Evolutionary conservation across 495 filamentous ascomycete species (phyloP), one percentile per base, ranked within the genome.

Genomic region (Sporormia fimetaria): DNA sequence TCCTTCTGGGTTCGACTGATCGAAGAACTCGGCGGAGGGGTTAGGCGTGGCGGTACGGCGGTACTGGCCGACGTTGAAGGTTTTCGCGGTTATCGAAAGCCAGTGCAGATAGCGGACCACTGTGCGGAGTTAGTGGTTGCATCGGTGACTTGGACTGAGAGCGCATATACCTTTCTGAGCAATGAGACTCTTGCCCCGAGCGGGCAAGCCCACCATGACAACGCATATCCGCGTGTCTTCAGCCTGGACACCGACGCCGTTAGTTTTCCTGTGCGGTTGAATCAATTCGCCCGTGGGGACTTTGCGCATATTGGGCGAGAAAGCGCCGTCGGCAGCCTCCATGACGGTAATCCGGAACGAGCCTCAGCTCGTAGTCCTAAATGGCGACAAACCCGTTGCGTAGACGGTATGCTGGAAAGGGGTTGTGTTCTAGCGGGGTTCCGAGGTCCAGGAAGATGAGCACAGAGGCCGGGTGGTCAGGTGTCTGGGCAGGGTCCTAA

Each of bases 171-270:
- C 87, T 69, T 94, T 95, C 54, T 90, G 84, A 24, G 90, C 88
- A 55, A 98, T 96, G 54, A 94, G 78, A 63, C 82, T 90, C 70
- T 98, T 98, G 56, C 90, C 90, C 37, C 90, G 72, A 40, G 90
- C 90, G 27, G 90, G 90, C 45, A 98, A 68, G 28, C 90, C 90
- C 33, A 98, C 90, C 90, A 98, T 95, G 39, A 96, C 83, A n/a
- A 98, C 87, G 55, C 87, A 94, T 61, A 98, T 93, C 56, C 80
- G 81, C 21, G 83, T 86, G 54, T 94, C 85, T 66, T 95, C 90
- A 47, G 81, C 83, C 83, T 92, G 77, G 14, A 68, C 58, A 35
- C 62, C 63, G n/a, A 67, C 52, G 15, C 66, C 57, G 49, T 74
- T 74, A 68, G 70, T 66, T 48, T 59, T 67, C 44, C 49, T 58